Evolutionary conservation across 345 rosid species (phyloP), one percentile per base, ranked within the genome.

Genomic region (Citropsis articulata): DNA sequence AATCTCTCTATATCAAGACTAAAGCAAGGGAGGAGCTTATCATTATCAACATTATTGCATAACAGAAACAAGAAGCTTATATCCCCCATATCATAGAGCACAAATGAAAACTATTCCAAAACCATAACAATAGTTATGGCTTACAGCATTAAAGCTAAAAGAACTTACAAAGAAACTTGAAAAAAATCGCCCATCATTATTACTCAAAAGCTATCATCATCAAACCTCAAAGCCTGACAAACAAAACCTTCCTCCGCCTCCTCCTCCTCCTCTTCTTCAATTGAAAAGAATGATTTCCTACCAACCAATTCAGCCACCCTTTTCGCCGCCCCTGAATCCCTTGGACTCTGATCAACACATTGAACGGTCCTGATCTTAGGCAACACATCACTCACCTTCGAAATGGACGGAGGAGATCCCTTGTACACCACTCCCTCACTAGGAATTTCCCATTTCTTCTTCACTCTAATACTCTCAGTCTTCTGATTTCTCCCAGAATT

Each of bases 401-500:
- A 57, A 57, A 80, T 57, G 22, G 85, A 70, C 4, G 59, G 33
- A 4, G 91, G 86, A 27, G 89, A 84, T 59, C 83, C 79, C 73
- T 81, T 86, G 59, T 77, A 72, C 65, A 87, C 83, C 57, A 83
- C 80, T 7, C 88, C 81, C 72, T 95, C 90, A 75, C 79, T 87
- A 0, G 99, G 97, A 75, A 94, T 88, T 79, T 94, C 99, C 97
- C 99, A 94, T 82, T 83, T 92, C 90, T 91, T 95, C 93, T 93
- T 95, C 81, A 80, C 91, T 83, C 86, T 92, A 65, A 81, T 81
- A 59, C 89, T 89, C 13, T 60, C 77, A 80, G 75, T 84, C 77
- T 70, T 80, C 72, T 74, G 80, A 59, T 45, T 83, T 72, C 82
- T 79, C 65, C 74, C 53, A 4, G 72, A 71, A 53, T 33, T 63